Base-by-base conservation (phyloP, 2,329 filamentous ascomycete genomes). In the Neoascochyta sp. region DNA sequence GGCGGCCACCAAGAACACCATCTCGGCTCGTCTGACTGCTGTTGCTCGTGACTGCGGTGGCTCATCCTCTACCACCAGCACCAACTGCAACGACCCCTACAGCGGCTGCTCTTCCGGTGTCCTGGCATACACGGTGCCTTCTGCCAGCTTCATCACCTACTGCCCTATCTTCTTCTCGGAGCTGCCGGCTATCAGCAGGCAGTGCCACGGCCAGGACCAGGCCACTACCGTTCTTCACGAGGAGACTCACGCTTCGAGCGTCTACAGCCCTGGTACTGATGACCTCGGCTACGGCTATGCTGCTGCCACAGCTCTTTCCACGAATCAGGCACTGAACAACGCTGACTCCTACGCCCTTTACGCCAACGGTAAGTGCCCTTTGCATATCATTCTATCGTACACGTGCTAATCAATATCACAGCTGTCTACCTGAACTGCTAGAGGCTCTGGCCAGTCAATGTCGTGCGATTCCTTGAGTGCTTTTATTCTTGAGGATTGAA, bases 171-270 rank as follows among this genome's bases (percentile, higher is more conserved):
- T 73, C 62, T 83, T 79, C 65, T 71, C 52, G 24, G 63, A 57
- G 9, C 67, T 83, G 7, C 66, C 74, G 0, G 65, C 68, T 2
- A 36, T 76, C 16, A 63, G 71, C 7, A 46, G 45, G 7, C 60
- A 54, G 1, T 85, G 81, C 65, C 77, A 83, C 52, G 70, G 49
- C 3, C 80, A 83, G 61, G 80, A 83, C 51, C 76, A 80, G 62
- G 76, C 75, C 3, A 80, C 73, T 8, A 83, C 80, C 9, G 71
- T 71, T 17, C 57, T 85, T 9, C 81, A 85, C 50, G 81, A 85
- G 67, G 67, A 71, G 44, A 81, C 80, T 7, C 81, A 84, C 52
- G 67, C 72, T n/a, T 61, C 71, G 52, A 68, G 63, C 61, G 67
- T 73, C 9, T 75, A 75, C 33, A 54, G 47, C 47, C 54, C 55